Base-by-base conservation (phyloP, 345 rosid species). In the Raphanus sativus region DNA sequence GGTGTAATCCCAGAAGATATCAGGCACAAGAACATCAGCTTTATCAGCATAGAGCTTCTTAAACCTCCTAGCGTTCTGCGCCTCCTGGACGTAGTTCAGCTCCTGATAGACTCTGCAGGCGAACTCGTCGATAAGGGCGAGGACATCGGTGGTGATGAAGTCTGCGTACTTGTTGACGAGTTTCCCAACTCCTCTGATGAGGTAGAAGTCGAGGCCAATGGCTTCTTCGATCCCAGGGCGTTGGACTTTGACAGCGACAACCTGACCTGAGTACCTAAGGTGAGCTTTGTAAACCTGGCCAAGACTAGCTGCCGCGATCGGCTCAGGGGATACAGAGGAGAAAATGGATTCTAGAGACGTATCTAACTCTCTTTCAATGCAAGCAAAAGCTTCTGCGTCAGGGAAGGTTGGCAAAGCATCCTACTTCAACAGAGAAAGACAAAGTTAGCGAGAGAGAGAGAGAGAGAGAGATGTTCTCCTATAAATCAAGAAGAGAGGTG, bases 211-310 rank as follows among this genome's bases (percentile, higher is more conserved):
- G 15, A 92, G 91, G 6, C 96, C 99, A 70, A 92, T 95, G 32
- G 89, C 82, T 86, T 95, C 94, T 81, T 91, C 97, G 15, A 92
- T 92, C 25, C 90, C 90, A 24, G 96, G 98, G 69, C 98, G 89
- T 81, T 95, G 99, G 74, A 92, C 97, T 87, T 95, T 92, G 8
- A 92, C 99, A 62, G 98, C 99, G 69, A 92, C 98, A 50, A 72
- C 74, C 67, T 92, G 91, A 29, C 89, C 93, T 40, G 97, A 89
- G 75, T 86, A 84, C 72, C 83, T 87, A 59, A 95, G 87, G 70
- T 83, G 90, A 36, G 99, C 99, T 84, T 95, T 95, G 82, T 95
- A 95, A 40, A 95, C 99, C 81, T 92, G 99, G 69, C 98, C 99
- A 36, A 92, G 86, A 83, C 99, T 95, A 66, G 99, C 98, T 9